Conservation (phyloP, 129 eudicot genomes). For the Lactuca saligna region DNA sequence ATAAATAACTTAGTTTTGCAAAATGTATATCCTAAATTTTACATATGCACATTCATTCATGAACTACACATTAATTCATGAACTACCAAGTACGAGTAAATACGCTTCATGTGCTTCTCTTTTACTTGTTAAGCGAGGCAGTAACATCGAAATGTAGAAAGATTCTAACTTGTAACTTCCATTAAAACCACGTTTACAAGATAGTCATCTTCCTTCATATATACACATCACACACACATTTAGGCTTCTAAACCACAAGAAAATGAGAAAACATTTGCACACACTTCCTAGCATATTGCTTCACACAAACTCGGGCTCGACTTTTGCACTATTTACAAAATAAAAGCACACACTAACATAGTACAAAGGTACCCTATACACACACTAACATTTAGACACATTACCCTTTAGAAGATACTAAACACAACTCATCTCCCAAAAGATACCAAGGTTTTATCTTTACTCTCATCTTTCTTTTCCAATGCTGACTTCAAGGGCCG, state of each 20-base stretch:
- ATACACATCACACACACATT: slow-evolving; percentile 13
- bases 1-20: too few relatives aligned
- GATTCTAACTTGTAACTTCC: slow-evolving; percentile 11
- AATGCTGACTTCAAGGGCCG: slow-evolving; percentile 28
- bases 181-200: slow-evolving; percentile 5
- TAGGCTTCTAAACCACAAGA: slow-evolving; percentile 19
- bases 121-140: not conserved
- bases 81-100: not conserved
- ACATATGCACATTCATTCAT: not conserved
- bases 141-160: not conserved
- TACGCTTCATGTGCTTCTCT: not conserved
- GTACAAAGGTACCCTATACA: slow-evolving; percentile 34
- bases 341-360: slow-evolving; percentile 25
- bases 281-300: slow-evolving; percentile 7
- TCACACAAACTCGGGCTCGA: not conserved
- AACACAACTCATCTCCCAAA: slow-evolving; percentile 41
- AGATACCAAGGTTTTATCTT: slow-evolving; percentile 43
- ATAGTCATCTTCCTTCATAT: slow-evolving; percentile 12
- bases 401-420: not conserved
- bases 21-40: not conserved
- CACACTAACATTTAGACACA: slow-evolving; percentile 14
- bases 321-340: slow-evolving; percentile 30
- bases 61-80: not conserved
- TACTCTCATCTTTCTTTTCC: slow-evolving; percentile 11
- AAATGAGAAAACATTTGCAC: slow-evolving; percentile 19